Percentiles rank a stretch among this genome's conserved stretches.
These are phyloP conservation scores for Candida dubliniensis DNA, from an alignment of 1,139 yeast species.

Conservation along the genomic window DNA sequence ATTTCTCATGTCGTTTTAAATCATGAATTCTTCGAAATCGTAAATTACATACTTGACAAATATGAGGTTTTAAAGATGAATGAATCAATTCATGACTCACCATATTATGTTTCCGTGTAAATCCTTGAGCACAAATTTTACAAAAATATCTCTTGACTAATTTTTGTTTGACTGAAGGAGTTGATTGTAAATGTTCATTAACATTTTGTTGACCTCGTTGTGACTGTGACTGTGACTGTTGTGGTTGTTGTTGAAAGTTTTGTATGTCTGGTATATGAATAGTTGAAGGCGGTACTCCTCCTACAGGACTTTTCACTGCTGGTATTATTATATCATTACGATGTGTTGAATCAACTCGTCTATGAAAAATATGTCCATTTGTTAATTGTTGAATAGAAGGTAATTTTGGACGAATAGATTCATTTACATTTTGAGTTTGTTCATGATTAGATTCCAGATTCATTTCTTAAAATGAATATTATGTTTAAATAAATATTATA, in stretches of 20 bases:
- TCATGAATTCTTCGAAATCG: constrained; percentile 75
- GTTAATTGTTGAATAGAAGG: constrained; percentile 10
- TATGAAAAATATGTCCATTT: constrained; percentile 1
- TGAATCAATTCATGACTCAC: constrained; percentile 73
- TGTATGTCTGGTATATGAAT: background rate
- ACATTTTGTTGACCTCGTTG: background rate
- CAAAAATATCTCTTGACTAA: constrained; percentile 45
- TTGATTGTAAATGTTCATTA: background rate
- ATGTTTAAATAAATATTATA: too few relatives aligned
- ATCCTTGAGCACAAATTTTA: constrained; percentile 58
- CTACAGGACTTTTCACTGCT: too few relatives aligned
- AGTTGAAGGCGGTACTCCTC: background rate
- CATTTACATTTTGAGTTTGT: too few relatives aligned
- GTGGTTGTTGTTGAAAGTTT: background rate
- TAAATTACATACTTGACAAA: constrained; percentile 62
- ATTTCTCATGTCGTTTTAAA: constrained; percentile 69
- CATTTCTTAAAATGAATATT: too few relatives aligned
- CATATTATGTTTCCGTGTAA: constrained; percentile 72
- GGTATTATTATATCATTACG: background rate
- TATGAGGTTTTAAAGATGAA: constrained; percentile 64
- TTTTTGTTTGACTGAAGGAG: constrained; percentile 8
- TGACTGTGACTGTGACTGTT: background rate
- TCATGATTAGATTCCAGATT: too few relatives aligned
- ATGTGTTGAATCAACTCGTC: background rate
- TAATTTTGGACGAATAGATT: constrained; percentile 2